Evolutionary conservation across 164 flowering plant species (phyloP).

Genomic region (Malania oleifera): DNA sequence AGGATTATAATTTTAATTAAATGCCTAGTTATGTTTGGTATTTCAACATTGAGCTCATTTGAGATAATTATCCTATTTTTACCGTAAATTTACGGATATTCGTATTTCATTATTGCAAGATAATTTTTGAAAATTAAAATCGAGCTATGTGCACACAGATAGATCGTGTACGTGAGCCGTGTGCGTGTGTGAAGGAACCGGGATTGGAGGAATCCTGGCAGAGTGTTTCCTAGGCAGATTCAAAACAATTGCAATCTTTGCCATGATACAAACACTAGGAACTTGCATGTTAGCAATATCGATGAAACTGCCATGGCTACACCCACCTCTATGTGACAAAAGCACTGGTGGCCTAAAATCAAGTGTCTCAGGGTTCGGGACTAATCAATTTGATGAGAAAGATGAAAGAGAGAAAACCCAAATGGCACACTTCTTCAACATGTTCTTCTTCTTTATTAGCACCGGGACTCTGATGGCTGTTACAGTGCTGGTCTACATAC

Average conservation of each 20-base stretch:
- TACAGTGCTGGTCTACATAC: slow-evolving; percentile 79
- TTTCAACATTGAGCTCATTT: too few relatives aligned
- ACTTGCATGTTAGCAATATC: slow-evolving; percentile 49
- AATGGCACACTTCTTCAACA: slow-evolving; percentile 74
- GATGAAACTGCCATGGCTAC: slow-evolving; percentile 58
- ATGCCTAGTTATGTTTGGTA: too few relatives aligned
- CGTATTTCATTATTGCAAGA: too few relatives aligned
- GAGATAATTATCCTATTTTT: too few relatives aligned
- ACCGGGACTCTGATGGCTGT: slow-evolving; percentile 67
- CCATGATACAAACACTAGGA: slow-evolving; percentile 56
- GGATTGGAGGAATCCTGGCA: slow-evolving; percentile 90
- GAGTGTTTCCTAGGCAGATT: slow-evolving; percentile 84
- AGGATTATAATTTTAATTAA: too few relatives aligned
- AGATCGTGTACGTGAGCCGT: too few relatives aligned
- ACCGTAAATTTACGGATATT: too few relatives aligned
- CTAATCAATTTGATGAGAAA: slow-evolving; percentile 81
- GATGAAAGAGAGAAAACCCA: slow-evolving; percentile 67
- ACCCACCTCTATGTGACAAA: slow-evolving; percentile 56
- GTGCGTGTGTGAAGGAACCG: too few relatives aligned
- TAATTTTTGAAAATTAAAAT: too few relatives aligned
- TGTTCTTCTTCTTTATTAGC: slow-evolving; percentile 80
- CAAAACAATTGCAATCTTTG: slow-evolving; percentile 65
- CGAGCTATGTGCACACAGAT: too few relatives aligned
- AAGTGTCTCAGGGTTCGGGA: slow-evolving; percentile 86
- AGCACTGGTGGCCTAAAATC: slow-evolving; percentile 90